Percentiles rank a stretch among this genome's conserved stretches.
phyloP scores from a whole-genome alignment of 352 stramenopile genomes.

The Phytophthora pini region DNA sequence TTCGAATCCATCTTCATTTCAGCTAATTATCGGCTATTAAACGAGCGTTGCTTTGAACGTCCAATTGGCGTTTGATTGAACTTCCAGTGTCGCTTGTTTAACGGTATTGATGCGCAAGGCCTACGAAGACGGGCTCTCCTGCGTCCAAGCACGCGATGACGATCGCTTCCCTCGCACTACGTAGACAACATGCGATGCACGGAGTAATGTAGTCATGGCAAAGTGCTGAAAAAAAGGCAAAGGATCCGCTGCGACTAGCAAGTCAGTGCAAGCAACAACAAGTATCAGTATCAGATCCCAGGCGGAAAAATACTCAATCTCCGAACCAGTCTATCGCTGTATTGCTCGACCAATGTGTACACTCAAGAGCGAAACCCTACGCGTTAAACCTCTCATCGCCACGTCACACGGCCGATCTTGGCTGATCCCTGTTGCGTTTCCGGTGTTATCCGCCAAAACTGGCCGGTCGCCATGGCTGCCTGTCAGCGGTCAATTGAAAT shows the following conservation, averaged over 20 bases:
- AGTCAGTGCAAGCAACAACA: not conserved
- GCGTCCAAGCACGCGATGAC: conserved; percentile 43
- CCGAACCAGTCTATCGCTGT: not conserved
- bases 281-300: not conserved
- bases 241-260: not conserved
- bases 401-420: not conserved
- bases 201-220: not conserved
- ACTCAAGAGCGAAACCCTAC: not conserved
- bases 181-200: not conserved
- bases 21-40: conserved; percentile 2
- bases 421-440: conserved; percentile 18
- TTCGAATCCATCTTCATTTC: conserved; percentile 14
- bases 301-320: not conserved
- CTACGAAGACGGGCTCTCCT: conserved; percentile 2
- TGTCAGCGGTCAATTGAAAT: conserved; percentile 61
- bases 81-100: conserved; percentile 14
- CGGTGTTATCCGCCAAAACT: conserved; percentile 21
- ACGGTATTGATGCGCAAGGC: conserved; percentile 20
- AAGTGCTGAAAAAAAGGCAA: not conserved
- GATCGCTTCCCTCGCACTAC: conserved; percentile 9
- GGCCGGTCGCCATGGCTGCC: not conserved
- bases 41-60: not conserved
- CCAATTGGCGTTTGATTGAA: not conserved
- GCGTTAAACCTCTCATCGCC: conserved; percentile 12
- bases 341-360: conserved; percentile 13